Conservation (phyloP, 441 rosid genomes). For the Adansonia gregorii region DNA sequence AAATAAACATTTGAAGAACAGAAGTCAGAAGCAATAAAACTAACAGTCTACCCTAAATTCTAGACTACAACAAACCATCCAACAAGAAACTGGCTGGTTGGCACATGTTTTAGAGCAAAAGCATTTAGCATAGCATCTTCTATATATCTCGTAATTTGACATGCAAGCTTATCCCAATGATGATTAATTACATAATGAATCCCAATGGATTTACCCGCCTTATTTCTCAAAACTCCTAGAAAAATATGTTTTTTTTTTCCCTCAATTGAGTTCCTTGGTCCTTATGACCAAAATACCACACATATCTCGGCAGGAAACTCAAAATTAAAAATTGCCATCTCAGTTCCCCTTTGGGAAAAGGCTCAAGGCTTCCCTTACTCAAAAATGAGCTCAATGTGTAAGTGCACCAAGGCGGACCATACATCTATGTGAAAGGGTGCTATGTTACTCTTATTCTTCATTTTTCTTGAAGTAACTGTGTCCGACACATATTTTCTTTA, state of each 20-base stretch:
- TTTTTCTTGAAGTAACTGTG: too few relatives aligned
- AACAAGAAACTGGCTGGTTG: background rate
- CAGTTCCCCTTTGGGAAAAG: background rate
- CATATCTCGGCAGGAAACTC: background rate
- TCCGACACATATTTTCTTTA: too few relatives aligned
- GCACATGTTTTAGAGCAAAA: background rate
- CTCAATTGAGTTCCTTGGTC: background rate
- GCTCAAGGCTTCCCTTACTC: background rate
- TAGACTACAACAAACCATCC: background rate
- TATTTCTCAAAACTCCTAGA: background rate
- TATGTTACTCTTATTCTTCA: too few relatives aligned
- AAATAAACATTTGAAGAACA: background rate
- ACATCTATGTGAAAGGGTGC: background rate
- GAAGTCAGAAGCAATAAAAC: background rate
- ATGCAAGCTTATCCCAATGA: background rate
- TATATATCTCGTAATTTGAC: background rate
- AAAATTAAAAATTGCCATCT: background rate
- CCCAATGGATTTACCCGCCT: background rate
- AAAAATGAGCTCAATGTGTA: background rate
- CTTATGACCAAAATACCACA: background rate
- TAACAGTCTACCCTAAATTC: background rate
- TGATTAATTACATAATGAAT: too few relatives aligned
- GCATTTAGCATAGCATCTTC: background rate
- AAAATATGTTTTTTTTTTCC: background rate
- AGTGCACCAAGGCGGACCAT: background rate